Evolutionary conservation across 805 yeast genomes (phyloP).

Genomic region (Nakazawaea ambrosiae): DNA sequence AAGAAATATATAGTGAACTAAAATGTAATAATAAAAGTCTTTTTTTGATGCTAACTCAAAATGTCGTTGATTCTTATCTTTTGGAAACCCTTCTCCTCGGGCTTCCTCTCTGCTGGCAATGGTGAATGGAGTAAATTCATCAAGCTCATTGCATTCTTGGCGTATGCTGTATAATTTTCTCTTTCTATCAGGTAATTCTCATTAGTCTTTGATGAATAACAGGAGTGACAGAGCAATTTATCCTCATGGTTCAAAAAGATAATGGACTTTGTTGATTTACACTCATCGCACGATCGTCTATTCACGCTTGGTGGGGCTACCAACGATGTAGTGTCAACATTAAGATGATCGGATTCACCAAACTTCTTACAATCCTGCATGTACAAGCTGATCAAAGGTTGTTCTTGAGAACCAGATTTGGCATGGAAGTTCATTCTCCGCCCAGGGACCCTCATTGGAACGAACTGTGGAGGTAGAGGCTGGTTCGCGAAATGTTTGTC

Average conservation of each 20-base stretch:
- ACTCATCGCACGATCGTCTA: slow-evolving; percentile 7
- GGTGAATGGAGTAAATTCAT: slow-evolving; percentile 6
- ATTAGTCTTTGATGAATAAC: slow-evolving; percentile 4
- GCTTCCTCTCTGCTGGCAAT: not conserved
- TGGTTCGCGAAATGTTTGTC: slow-evolving; percentile 25
- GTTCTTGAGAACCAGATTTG: slow-evolving; percentile 17
- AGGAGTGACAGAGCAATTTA: slow-evolving; percentile 5
- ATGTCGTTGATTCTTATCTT: slow-evolving; percentile 8
- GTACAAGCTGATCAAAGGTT: slow-evolving; percentile 34
- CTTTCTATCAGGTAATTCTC: slow-evolving; percentile 2
- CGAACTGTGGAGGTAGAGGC: slow-evolving; percentile 14
- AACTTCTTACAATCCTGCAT: slow-evolving; percentile 25
- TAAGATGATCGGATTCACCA: not conserved
- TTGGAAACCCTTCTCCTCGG: slow-evolving; percentile 1
- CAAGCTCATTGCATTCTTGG: slow-evolving; percentile 6
- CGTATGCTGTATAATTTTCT: slow-evolving; percentile 7
- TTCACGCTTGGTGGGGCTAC: not conserved
- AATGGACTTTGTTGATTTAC: slow-evolving; percentile 10
- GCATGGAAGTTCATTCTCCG: slow-evolving; percentile 21
- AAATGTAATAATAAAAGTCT: not conserved
- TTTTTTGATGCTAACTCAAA: slow-evolving; percentile 1
- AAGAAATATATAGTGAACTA: not conserved
- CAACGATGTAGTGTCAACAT: not conserved
- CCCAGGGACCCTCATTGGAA: slow-evolving; percentile 24
- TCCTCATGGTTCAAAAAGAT: slow-evolving; percentile 2